Conservation (phyloP, 345 rosid genomes). For the Boechera divaricarpa region DNA sequence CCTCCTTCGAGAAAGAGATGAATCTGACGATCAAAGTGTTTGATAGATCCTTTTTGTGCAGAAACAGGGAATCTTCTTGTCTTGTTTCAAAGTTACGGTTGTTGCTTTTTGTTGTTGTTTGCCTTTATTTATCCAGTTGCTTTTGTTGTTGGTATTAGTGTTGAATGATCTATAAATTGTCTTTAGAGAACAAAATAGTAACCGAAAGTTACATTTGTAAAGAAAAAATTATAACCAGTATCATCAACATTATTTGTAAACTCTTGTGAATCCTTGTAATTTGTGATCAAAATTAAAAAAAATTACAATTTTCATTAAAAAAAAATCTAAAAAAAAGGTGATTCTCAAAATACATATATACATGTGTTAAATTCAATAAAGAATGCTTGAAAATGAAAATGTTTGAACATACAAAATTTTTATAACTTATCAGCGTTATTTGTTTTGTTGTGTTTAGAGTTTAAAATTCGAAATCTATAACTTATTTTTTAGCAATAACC, state of each 20-base stretch:
- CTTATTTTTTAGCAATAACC: too few relatives aligned
- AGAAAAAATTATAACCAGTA: not conserved
- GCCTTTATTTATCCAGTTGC: not conserved
- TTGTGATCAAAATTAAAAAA: not conserved
- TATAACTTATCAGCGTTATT: not conserved
- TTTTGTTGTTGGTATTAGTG: not conserved
- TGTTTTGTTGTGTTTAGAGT: not conserved
- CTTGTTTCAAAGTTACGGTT: not conserved
- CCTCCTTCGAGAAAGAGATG: slow-evolving; percentile 50
- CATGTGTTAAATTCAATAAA: too few relatives aligned
- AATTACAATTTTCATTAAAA: not conserved
- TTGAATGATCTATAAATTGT: not conserved
- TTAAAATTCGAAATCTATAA: not conserved
- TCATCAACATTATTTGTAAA: slow-evolving; percentile 1
- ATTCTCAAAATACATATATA: too few relatives aligned
- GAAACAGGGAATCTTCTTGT: slow-evolving; percentile 11
- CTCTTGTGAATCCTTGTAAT: not conserved
- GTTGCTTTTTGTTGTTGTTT: not conserved
- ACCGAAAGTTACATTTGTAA: not conserved
- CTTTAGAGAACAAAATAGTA: not conserved
- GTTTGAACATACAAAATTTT: too few relatives aligned
- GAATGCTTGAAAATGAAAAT: too few relatives aligned
- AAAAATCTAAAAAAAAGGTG: too few relatives aligned
- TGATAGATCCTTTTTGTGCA: slow-evolving; percentile 13
- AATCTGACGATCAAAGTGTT: not conserved